Base-by-base conservation (phyloP, 2,329 filamentous ascomycete genomes). In the Coniochaeta sp. region DNA sequence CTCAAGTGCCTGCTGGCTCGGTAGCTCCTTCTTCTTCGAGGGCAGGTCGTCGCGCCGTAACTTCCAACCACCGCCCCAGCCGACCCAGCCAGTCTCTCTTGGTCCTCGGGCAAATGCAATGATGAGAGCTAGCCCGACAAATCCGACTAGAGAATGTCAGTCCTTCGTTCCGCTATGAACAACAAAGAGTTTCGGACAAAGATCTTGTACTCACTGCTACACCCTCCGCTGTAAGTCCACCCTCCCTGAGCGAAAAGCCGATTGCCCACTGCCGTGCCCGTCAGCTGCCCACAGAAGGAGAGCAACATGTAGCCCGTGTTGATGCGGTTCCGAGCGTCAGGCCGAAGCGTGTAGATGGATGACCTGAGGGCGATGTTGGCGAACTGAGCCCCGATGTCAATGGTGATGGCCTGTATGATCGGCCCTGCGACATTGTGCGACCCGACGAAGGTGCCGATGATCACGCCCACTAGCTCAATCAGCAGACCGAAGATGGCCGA, bases 281-380 rank as follows among this genome's bases (percentile, higher is more conserved):
- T 87, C 55, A 95, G 66, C 75, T 95, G 90, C 0, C 90, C 90
- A 31, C 82, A 85, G 67, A 93, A 93, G 0, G 84, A 85, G 8
- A 81, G 80, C 0, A 92, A 80, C 90, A 93, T 95, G 68, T 91
- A 95, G 1, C 87, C 89, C 0, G 90, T 92, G 69, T 95, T 95
- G 26, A 93, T 82, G 3, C 90, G 75, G 72, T 92, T 95, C 5
- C 89, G 76, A 0, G 87, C 86, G 62, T 84, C 86, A 0, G 89
- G 86, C 59, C 89, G 87, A 24, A 93, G 85, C 1, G 77, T 74
- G 66, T 90, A 93, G 22, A 95, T 89, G 4, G 84, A 80, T 0
- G 81, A 79, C 0, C 90, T 77, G 66, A 93, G 92, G 1, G 88
- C 88, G 34, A 91, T 89, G 70, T 92, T 89, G 0, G 84, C 80